Evolutionary conservation across 805 yeast species (phyloP).

Genomic region (Candida khao-thaluensis): DNA sequence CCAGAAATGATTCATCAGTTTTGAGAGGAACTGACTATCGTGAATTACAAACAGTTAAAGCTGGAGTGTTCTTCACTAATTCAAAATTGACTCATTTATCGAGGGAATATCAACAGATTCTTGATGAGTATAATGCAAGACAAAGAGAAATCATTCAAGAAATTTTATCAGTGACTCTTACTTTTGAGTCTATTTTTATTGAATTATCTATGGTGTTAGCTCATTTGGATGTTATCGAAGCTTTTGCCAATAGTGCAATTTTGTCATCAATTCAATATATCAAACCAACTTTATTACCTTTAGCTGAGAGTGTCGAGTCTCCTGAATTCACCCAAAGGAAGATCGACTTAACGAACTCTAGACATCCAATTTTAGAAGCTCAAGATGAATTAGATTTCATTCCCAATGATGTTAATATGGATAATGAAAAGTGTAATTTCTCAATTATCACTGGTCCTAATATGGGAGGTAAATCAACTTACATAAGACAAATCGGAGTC

Average conservation of each 20-base stretch:
- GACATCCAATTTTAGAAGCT: slow-evolving; percentile 93
- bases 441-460: slow-evolving; percentile 92
- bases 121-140: slow-evolving; percentile 66
- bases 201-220: slow-evolving; percentile 64
- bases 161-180: slow-evolving; percentile 73
- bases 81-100: slow-evolving; percentile 59
- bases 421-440: slow-evolving; percentile 50
- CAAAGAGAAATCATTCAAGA: slow-evolving; percentile 81
- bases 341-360: slow-evolving; percentile 64
- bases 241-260: slow-evolving; percentile 82
- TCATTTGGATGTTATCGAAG: slow-evolving; percentile 75
- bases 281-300: slow-evolving; percentile 65
- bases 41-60: slow-evolving; percentile 89
- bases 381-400: slow-evolving; percentile 91
- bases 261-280: slow-evolving; percentile 78
- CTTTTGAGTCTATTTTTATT: slow-evolving; percentile 78
- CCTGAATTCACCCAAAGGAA: slow-evolving; percentile 38
- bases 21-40: slow-evolving; percentile 61
- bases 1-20: slow-evolving; percentile 83
- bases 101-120: slow-evolving; percentile 54
- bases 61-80: slow-evolving; percentile 92
- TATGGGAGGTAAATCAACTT: slow-evolving; percentile 97
- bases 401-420: slow-evolving; percentile 79
- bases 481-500: slow-evolving; percentile 85
- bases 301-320: slow-evolving; percentile 31